These are phyloP conservation scores for Kurtzmaniella quercitrusa DNA, from an alignment of 1,139 yeast species.

Conservation along the genomic window DNA sequence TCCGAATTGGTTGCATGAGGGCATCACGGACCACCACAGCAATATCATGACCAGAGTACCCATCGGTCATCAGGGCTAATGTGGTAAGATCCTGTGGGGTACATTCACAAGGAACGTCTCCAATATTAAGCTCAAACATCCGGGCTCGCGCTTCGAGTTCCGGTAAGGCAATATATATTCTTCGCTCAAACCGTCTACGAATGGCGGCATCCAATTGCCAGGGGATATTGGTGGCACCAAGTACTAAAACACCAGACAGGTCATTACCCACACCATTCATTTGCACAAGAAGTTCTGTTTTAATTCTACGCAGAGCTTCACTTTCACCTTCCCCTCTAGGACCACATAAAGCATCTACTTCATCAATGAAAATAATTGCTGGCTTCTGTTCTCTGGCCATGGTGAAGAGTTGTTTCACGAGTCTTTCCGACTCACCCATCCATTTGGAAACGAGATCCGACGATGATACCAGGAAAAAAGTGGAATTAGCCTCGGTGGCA, in stretches of 20 bases:
- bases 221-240: constrained; percentile 98
- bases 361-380: constrained; percentile 92
- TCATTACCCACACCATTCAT: constrained; percentile 99
- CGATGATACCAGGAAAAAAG: constrained; percentile 91
- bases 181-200: constrained; percentile 90
- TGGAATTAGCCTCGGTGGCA: constrained; percentile 96
- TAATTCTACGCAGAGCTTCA: constrained; percentile 93
- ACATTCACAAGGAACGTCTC: constrained; percentile 81
- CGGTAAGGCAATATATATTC: constrained; percentile 93
- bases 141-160: constrained; percentile 85
- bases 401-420: constrained; percentile 87
- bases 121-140: constrained; percentile 94
- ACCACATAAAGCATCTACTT: constrained; percentile 96
- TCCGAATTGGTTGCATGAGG: constrained; percentile 94
- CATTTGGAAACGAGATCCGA: constrained; percentile 94
- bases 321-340: constrained; percentile 98
- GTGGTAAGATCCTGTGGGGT: constrained; percentile 68
- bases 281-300: constrained; percentile 92
- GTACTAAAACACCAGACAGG: constrained; percentile 83
- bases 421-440: constrained; percentile 98
- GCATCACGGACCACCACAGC: constrained; percentile 98
- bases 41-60: constrained; percentile 96
- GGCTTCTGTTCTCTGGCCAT: constrained; percentile 98
- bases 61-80: constrained; percentile 92
- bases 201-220: constrained; percentile 99